Conservation (phyloP, 495 filamentous ascomycete species). For the Terfezia claveryi region DNA sequence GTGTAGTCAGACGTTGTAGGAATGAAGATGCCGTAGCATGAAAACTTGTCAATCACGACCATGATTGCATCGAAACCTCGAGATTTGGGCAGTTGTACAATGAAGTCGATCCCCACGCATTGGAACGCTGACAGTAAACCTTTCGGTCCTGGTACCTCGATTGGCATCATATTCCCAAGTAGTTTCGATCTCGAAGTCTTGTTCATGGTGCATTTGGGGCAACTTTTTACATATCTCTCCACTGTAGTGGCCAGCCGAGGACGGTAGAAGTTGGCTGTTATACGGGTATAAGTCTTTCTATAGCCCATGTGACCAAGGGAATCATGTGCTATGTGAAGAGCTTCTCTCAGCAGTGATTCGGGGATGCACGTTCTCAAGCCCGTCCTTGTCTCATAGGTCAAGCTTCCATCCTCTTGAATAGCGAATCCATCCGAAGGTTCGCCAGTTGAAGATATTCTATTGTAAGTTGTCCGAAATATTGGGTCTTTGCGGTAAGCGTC, state of each 20-base stretch:
- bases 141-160: background rate
- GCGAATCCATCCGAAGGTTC: no score
- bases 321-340: background rate
- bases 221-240: background rate
- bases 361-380: background rate
- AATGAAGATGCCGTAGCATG: background rate
- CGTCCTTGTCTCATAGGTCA: background rate
- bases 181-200: background rate
- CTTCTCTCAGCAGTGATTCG: background rate
- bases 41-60: background rate
- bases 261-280: background rate
- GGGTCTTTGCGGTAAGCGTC: background rate
- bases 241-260: background rate
- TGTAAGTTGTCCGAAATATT: background rate
- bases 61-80: background rate
- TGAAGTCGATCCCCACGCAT: background rate
- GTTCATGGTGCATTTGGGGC: background rate
- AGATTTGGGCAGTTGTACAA: background rate
- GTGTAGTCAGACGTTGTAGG: background rate
- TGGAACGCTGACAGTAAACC: background rate
- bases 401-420: background rate
- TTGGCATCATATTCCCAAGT: background rate
- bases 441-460: background rate
- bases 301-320: background rate
- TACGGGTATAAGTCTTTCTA: background rate